Evolutionary conservation across 1,284 basidiomycete species (phyloP), one percentile per base, ranked within the genome.

Genomic region (Pseudozyma hubeiensis): DNA sequence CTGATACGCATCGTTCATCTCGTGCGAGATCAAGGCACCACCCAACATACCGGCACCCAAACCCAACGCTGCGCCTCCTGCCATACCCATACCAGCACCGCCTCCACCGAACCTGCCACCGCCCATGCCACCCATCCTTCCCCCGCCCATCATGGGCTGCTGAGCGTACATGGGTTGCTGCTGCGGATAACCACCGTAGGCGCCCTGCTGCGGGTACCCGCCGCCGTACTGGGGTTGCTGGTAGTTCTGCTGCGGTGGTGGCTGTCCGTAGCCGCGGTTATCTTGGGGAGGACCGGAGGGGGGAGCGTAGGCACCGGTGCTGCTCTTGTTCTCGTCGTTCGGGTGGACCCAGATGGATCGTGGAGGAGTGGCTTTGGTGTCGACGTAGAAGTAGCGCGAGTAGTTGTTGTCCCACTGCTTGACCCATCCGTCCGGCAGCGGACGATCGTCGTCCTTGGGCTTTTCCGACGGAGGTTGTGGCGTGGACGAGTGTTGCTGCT

Each of bases 341-440:
- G 82, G 82, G 55, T 83, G 81, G 2, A 73, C 67, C 82, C 82
- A 84, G 57, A 77, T 80, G 30, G 80, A 81, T 3, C 77, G 66
- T 1, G 82, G 81, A 7, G 82, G 82, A 13, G 68, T 78, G 7
- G 75, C 71, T 17, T 58, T 54, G 16, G 82, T 84, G 60, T 84
- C 79, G 29, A 84, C 82, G 69, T 78, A 84, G 43, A 83, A 84
- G 75, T 78, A 72, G 43, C 75, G 75, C 31, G 64, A 74, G 73
- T 84, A 82, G 63, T 82, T 80, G 63, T 35, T 55, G 53, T 82
- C 78, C 70, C 72, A 82, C 58, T 82, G 80, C 76, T 80, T 79
- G 37, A 81, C 76, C 79, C 79, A 82, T 39, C 80, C 80, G 1
- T 75, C 68, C 6, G 79, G 79, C 9, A 81, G 53, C 0, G 78